Base-by-base conservation (phyloP, 192 early-diverging fungal species). In the Coemansia sp. region DNA sequence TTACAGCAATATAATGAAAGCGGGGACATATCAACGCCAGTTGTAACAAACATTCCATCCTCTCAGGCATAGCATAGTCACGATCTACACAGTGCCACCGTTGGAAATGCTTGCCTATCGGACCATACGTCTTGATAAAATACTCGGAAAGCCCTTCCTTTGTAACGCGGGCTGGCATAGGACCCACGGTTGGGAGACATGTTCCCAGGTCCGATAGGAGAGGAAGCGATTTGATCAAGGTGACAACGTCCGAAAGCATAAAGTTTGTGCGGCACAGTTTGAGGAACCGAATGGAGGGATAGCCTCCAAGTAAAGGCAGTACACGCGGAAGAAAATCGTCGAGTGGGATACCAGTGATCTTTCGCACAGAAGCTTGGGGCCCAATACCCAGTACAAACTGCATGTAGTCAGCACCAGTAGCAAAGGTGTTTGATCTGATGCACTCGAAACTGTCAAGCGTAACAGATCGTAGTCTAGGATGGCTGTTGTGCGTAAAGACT, bases 201-300 rank as follows among this genome's bases (percentile, higher is more conserved):
- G 47, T 22, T 18, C 7, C 8, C n/a, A 49, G n/a, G 2, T 7
- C n/a, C 7, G 47, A 49, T 1, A 49, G 47, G 5, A 22, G 47
- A n/a, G 47, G 5, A 49, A 49, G 47, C n/a, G 47, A 49, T 9
- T 49, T 49, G 47, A 49, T 49, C 47, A 49, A 49, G 47, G 47
- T 49, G 20, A 49, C 46, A 15, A 49, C 5, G 46, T 49, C 47
- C 2, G 47, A 18, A 7, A 49, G 47, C 47, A 20, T 20, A 6
- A 49, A 5, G 1, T 8, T 8, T 8, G n/a, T 49, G 0, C 18
- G n/a, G 1, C 20, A 1, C 5, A 49, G 16, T 20, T 49, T 6
- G 46, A 49, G 46, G n/a, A 20, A 3, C n/a, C 7, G 46, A 2
- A 49, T 49, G 18, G 46, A 20, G 18, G 16, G 4, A 6, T 6